Evolutionary conservation across 352 stramenopile species (phyloP).

Genomic region (Phytophthora hybrid): DNA sequence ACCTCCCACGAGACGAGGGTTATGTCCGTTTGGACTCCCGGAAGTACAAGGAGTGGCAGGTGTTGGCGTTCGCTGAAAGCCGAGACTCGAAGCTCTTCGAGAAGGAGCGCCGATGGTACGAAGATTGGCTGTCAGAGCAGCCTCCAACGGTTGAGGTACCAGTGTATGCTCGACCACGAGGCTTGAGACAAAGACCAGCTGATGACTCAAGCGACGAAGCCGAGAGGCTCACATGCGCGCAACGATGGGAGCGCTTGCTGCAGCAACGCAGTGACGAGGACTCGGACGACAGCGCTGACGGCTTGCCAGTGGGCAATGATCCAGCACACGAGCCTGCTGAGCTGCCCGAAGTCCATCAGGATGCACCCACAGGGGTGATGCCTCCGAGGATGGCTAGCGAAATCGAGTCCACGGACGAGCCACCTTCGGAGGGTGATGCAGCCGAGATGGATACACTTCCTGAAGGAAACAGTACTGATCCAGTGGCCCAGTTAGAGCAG

Average conservation of each 20-base stretch:
- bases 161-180: no score
- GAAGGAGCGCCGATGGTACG: neutral
- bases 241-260: no score
- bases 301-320: neutral
- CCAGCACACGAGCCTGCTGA: neutral
- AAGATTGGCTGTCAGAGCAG: constrained; percentile 3
- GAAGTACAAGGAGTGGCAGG: constrained; percentile 15
- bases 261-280: neutral
- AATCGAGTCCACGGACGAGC: neutral
- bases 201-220: neutral
- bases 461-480: neutral
- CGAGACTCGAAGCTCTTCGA: neutral
- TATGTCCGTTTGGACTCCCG: neutral
- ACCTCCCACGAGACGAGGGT: neutral
- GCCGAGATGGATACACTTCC: no score
- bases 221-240: neutral
- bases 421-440: no score
- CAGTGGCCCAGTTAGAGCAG: neutral
- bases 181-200: neutral
- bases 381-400: no score
- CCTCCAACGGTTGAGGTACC: neutral
- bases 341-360: no score
- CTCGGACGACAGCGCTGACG: neutral
- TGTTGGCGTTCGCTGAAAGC: neutral
- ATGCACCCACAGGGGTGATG: no score